Conservation (phyloP, 1,284 basidiomycete species). For the Bjerkandera adusta region DNA sequence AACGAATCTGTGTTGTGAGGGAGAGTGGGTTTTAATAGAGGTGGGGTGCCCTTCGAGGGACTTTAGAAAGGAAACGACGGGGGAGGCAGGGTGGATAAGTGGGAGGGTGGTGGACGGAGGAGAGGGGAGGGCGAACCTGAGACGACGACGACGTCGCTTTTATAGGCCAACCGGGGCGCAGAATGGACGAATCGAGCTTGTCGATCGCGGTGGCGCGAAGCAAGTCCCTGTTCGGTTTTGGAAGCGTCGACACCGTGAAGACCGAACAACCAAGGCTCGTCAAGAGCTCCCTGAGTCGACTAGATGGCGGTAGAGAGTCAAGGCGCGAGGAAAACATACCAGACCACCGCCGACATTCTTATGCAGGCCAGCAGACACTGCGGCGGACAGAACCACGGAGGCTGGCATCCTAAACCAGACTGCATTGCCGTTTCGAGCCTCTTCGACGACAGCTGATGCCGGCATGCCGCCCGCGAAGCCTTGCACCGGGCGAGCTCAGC, state of each 20-base stretch:
- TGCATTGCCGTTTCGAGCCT: neutral
- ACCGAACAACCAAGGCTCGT: neutral
- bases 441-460: too few relatives aligned
- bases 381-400: neutral
- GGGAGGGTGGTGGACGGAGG: constrained; percentile 9
- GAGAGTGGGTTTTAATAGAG: constrained; percentile 23
- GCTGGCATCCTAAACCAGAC: neutral
- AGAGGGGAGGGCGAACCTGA: constrained; percentile 15
- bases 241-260: neutral
- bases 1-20: constrained; percentile 13
- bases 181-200: constrained; percentile 1
- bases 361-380: constrained; percentile 1
- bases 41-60: constrained; percentile 32
- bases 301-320: neutral
- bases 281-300: neutral
- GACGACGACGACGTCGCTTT: too few relatives aligned
- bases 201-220: constrained; percentile 13
- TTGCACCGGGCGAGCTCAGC: too few relatives aligned
- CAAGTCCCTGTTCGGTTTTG: neutral
- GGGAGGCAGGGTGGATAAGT: constrained; percentile 3
- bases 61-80: constrained; percentile 18
- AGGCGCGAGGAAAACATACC: neutral
- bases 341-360: neutral
- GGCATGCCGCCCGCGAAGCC: too few relatives aligned
- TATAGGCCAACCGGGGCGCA: constrained; percentile 11